A percentile compares a stretch with the other conserved stretches of the same genome.
phyloP scores from a whole-genome alignment of 805 yeast species.

The Trichomonascus vanleenenianus region DNA sequence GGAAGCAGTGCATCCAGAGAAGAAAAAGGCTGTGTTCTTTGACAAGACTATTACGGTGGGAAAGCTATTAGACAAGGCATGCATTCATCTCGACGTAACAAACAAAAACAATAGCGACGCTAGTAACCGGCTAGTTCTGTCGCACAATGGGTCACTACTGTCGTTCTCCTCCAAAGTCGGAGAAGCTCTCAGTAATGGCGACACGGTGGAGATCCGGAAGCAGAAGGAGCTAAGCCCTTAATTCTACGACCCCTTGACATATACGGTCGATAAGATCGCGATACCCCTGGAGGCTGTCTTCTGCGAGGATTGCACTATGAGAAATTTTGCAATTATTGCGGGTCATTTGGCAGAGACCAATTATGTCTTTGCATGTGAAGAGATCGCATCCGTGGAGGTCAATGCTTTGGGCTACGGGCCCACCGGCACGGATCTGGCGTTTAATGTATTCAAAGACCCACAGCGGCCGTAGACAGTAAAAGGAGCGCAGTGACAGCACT shows the following conservation, averaged over 20 bases:
- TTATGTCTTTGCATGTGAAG: constrained; percentile 12
- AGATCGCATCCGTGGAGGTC: constrained; percentile 8
- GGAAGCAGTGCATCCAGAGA: constrained; percentile 17
- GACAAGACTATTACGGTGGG: constrained; percentile 17
- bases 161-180: constrained; percentile 11
- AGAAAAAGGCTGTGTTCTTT: constrained; percentile 20
- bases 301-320: constrained; percentile 16
- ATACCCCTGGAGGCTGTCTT: constrained; percentile 16
- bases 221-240: not conserved
- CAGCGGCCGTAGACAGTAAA: constrained; percentile 8
- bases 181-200: constrained; percentile 11
- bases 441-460: constrained; percentile 7
- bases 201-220: constrained; percentile 5
- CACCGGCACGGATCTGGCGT: constrained; percentile 3
- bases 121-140: constrained; percentile 10
- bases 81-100: constrained; percentile 17
- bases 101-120: constrained; percentile 12
- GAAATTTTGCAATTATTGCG: constrained; percentile 6
- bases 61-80: constrained; percentile 22
- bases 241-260: not conserved
- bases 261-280: constrained; percentile 9
- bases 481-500: constrained; percentile 6
- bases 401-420: not conserved
- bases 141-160: constrained; percentile 3
- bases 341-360: constrained; percentile 2